These are phyloP conservation scores for Stentor roeselii DNA, from an alignment of 73 alveolate genomes.

Conservation along the genomic window DNA sequence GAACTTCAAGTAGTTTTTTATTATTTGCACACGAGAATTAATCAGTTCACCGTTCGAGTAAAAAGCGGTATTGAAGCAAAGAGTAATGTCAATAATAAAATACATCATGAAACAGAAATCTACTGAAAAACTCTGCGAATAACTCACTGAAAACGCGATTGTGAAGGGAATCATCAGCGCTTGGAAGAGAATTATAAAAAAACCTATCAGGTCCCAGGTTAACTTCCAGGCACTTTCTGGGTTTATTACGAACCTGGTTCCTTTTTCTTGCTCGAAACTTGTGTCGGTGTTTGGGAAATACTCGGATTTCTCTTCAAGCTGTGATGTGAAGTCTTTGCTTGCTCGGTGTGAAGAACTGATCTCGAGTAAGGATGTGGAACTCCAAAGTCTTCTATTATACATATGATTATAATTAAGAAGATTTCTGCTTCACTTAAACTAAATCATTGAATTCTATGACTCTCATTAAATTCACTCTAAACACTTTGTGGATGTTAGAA, in stretches of 20 bases:
- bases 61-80: constrained; percentile 55
- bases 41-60: constrained; percentile 48
- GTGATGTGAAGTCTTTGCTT: not conserved
- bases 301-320: not conserved
- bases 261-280: not conserved
- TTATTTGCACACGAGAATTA: constrained; percentile 39
- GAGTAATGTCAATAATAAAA: constrained; percentile 39
- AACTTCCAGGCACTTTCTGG: constrained; percentile 55
- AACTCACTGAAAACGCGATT: constrained; percentile 42
- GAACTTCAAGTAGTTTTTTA: constrained; percentile 40
- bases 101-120: constrained; percentile 41
- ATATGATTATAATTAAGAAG: too few species aligned
- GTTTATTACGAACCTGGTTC: not conserved
- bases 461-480: too few species aligned
- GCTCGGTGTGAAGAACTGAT: not conserved
- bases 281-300: not conserved
- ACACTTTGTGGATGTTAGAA: too few species aligned
- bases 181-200: constrained; percentile 48
- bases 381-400: not conserved
- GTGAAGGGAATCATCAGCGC: constrained; percentile 56
- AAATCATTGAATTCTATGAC: too few species aligned
- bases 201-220: constrained; percentile 48
- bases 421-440: too few species aligned
- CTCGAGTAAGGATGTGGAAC: not conserved
- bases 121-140: constrained; percentile 29